A percentile compares a stretch with the other conserved stretches of the same genome.
These are phyloP conservation scores for Oryza glumipatula DNA, from an alignment of 176 grass and related monocot species.

Conservation along the genomic window DNA sequence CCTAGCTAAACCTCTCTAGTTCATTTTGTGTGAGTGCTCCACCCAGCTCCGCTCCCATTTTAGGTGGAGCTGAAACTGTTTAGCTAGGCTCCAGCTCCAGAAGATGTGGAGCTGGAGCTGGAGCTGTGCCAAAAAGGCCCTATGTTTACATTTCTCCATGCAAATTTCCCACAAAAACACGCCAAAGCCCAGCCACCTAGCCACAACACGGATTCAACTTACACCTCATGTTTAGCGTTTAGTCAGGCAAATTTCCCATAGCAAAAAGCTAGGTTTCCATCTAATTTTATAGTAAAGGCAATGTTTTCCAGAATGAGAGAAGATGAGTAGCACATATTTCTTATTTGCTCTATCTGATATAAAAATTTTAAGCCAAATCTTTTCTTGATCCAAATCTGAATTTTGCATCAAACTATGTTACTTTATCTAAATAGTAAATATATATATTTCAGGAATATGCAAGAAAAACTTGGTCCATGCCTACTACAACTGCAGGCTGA, in stretches of 20 bases:
- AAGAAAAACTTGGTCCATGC: conserved; percentile 17
- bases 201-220: background rate
- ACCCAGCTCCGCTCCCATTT: too few species aligned
- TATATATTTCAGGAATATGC: conserved; percentile 10
- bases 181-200: background rate
- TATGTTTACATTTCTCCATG: background rate
- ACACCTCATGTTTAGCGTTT: background rate
- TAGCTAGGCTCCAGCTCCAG: too few species aligned
- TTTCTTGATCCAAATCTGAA: background rate
- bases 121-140: too few species aligned
- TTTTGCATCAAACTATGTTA: background rate
- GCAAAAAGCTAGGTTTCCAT: background rate
- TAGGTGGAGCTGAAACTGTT: too few species aligned
- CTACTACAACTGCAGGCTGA: conserved; percentile 9
- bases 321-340: background rate
- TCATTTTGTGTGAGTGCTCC: too few species aligned
- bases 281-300: background rate
- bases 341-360: background rate
- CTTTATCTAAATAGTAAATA: background rate
- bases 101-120: too few species aligned
- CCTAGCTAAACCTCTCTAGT: too few species aligned
- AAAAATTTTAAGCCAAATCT: background rate
- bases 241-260: background rate
- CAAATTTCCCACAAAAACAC: background rate
- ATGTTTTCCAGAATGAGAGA: background rate